phyloP scores from a whole-genome alignment of 805 yeast genomes.

The Candida peoriensis region DNA sequence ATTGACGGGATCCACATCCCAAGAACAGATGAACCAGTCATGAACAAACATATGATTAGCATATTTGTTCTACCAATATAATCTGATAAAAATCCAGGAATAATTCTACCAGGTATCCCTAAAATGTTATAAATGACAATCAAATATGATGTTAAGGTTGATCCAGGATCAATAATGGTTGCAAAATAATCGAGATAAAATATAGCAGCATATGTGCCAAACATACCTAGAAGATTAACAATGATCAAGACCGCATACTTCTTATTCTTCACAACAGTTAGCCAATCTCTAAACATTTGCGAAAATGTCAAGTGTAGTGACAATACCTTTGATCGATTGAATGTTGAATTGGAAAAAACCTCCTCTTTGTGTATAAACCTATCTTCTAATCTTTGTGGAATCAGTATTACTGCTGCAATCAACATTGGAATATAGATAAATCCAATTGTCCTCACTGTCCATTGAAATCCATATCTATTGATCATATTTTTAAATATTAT shows the following conservation, averaged over 20 bases:
- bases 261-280: constrained; percentile 6
- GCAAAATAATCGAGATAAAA: constrained; percentile 23
- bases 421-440: constrained; percentile 19
- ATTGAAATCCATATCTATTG: constrained; percentile 12
- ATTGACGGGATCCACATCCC: constrained; percentile 18
- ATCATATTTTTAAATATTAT: constrained; percentile 19
- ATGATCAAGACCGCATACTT: constrained; percentile 9
- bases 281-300: constrained; percentile 11
- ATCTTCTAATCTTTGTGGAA: constrained; percentile 15
- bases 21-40: constrained; percentile 9
- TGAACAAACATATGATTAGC: constrained; percentile 8
- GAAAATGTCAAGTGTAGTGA: constrained; percentile 9
- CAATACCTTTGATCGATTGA: constrained; percentile 8
- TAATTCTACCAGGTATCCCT: constrained; percentile 22
- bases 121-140: constrained; percentile 17
- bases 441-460: constrained; percentile 18
- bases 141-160: constrained; percentile 11
- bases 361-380: constrained; percentile 10
- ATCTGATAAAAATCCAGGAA: constrained; percentile 20
- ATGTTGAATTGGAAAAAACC: constrained; percentile 16
- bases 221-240: constrained; percentile 17
- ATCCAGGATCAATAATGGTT: constrained; percentile 10
- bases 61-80: constrained; percentile 18
- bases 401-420: constrained; percentile 9
- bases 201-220: constrained; percentile 22